Evolutionary conservation across 257 asterid species (phyloP), one percentile per base, ranked within the genome.

Genomic region (Solanum pennellii): DNA sequence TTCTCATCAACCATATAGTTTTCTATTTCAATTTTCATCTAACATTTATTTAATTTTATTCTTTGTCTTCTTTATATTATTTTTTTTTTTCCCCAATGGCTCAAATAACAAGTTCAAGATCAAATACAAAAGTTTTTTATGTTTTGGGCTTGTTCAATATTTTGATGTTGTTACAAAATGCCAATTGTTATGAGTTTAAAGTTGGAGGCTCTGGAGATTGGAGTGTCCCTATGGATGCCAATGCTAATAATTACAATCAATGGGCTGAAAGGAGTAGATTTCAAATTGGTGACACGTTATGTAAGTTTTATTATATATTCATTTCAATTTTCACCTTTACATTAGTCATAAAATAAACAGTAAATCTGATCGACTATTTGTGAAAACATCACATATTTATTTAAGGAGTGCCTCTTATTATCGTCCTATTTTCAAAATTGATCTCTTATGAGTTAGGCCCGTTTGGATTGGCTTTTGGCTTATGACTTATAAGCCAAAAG

Each of bases 151-250:
- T 93, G 79, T 23, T 93, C 33, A 39, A 88, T 86, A 60, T 94
- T 71, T 59, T 87, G 60, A 20, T 94, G 39, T 10, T 94, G 89
- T 84, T 89, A 31, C 92, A 92, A 77, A 86, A 86, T 79, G 91
- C 90, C 45, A 66, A 83, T 86, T 97, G 92, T 14, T 94, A 87
- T 82, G 92, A 93, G 65, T 94, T 89, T 90, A 94, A 87, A 42
- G 95, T 95, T 13, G 98, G 98, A 73, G 99, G 98, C 27, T 62
- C 92, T 29, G 85, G 74, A 56, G 95, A 92, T n/a, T 95, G 99
- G 99, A 83, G 91, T 87, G 87, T 89, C 44, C 98, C 98, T 33
- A 6, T 89, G 86, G 95, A 94, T 86, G 88, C 95, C 10, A 91
- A 88, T 77, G 87, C 93, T 37, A 86, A 91, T 13, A 79, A n/a